Evolutionary conservation across 441 rosid species (phyloP).

Genomic region (Kokia cookei): DNA sequence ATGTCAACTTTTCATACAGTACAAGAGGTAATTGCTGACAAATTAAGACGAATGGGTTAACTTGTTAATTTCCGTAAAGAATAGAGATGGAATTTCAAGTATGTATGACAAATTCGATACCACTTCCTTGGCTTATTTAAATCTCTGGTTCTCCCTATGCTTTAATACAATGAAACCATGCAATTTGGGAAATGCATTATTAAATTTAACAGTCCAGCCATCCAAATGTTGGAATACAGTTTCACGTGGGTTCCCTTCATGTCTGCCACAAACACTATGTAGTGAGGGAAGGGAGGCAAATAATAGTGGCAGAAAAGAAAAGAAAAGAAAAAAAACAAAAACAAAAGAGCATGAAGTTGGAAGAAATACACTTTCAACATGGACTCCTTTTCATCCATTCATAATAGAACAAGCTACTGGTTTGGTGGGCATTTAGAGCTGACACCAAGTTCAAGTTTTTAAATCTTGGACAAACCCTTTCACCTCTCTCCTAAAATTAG

Average conservation of each 20-base stretch:
- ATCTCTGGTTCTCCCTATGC: not conserved
- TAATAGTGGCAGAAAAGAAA: constrained; percentile 16
- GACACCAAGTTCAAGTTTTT: no score
- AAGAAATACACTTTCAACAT: not conserved
- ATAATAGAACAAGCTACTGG: not conserved
- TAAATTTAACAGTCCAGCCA: not conserved
- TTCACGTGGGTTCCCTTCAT: not conserved
- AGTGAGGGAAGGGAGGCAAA: constrained; percentile 12
- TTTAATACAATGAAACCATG: not conserved
- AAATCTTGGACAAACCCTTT: no score
- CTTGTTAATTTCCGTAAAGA: no score
- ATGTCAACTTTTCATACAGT: no score
- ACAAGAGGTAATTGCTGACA: no score
- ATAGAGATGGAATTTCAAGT: no score
- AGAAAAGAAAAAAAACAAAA: no score
- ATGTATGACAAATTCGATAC: not conserved
- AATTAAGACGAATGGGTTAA: no score
- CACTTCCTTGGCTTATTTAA: not conserved
- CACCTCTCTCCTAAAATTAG: no score
- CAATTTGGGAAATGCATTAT: not conserved
- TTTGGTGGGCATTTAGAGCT: no score
- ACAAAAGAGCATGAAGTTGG: not conserved
- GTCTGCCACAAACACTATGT: constrained; percentile 11
- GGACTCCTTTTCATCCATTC: not conserved
- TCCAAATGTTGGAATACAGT: not conserved